These are phyloP conservation scores for Bipolaris zeicola DNA, from an alignment of 2,329 filamentous ascomycete genomes.

Conservation along the genomic window DNA sequence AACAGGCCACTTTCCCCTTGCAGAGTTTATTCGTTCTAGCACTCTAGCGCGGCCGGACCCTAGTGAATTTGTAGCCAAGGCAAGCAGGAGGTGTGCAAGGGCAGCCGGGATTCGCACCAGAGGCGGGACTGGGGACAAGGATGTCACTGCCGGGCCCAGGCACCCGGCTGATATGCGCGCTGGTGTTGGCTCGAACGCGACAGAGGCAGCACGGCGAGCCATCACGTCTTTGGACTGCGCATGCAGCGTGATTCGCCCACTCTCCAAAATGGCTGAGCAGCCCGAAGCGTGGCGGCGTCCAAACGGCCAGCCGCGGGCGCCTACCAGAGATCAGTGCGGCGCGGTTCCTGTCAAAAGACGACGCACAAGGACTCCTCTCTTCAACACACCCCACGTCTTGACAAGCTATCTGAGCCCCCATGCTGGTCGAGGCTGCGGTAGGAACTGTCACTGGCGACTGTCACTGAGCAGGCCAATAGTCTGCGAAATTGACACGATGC, in stretches of 20 bases:
- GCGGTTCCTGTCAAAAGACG: conserved; percentile 6
- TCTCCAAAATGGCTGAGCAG: conserved; percentile 11
- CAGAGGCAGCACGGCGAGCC: conserved; percentile 12
- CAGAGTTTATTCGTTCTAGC: conserved; percentile 17
- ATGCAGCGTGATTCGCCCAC: conserved; percentile 26
- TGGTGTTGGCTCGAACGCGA: conserved; percentile 30
- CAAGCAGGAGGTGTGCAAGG: conserved; percentile 27
- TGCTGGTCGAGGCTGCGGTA: conserved; percentile 1
- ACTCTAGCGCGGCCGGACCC: conserved; percentile 29
- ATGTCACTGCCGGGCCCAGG: conserved; percentile 31
- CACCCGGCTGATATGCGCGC: conserved; percentile 24
- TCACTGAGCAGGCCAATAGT: no score
- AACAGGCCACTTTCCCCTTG: conserved; percentile 34
- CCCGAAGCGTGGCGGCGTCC: conserved; percentile 7
- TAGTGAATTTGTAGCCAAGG: conserved; percentile 29
- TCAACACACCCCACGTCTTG: conserved; percentile 3
- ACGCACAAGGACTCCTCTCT: conserved; percentile 2
- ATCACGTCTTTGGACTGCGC: conserved; percentile 10
- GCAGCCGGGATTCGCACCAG: conserved; percentile 25
- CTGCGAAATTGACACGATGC: no score
- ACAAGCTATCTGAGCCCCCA: background rate
- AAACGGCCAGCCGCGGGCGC: conserved; percentile 3
- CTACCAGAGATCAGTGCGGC: conserved; percentile 10
- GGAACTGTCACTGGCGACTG: conserved; percentile 5
- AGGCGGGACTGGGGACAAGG: conserved; percentile 29